Percentiles rank a stretch among this genome's conserved stretches.
These are phyloP conservation scores for Wickerhamomyces silvicola DNA, from an alignment of 805 yeast genomes.

Conservation along the genomic window DNA sequence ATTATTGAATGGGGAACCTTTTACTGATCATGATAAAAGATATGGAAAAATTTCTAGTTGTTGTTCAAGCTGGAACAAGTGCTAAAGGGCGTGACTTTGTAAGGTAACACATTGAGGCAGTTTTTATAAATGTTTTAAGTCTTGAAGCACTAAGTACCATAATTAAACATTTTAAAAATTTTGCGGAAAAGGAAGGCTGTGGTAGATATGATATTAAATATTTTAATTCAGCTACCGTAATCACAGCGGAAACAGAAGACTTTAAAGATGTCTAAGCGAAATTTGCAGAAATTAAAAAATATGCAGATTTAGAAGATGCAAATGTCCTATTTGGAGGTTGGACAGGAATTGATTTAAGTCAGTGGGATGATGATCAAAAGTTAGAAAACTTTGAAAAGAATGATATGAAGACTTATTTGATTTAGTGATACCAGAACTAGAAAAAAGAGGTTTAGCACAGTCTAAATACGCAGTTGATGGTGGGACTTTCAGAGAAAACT, in stretches of 20 bases:
- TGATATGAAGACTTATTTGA: constrained; percentile 33
- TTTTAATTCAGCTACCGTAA: constrained; percentile 29
- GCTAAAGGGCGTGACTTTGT: constrained; percentile 31
- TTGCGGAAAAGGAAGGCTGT: constrained; percentile 24
- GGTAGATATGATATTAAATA: constrained; percentile 28
- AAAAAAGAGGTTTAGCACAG: constrained; percentile 28
- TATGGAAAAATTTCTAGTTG: constrained; percentile 30
- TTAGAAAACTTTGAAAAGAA: constrained; percentile 26
- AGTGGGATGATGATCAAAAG: constrained; percentile 28
- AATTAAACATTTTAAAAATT: constrained; percentile 25
- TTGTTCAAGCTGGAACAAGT: constrained; percentile 36
- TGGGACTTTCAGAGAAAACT: constrained; percentile 11
- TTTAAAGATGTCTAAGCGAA: constrained; percentile 32
- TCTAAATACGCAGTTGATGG: constrained; percentile 31
- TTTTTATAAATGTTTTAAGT: constrained; percentile 25
- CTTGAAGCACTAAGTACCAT: constrained; percentile 16
- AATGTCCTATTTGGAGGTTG: constrained; percentile 35
- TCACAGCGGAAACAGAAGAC: constrained; percentile 29
- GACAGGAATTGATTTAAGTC: constrained; percentile 33
- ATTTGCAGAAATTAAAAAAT: constrained; percentile 21
- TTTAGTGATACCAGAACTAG: constrained; percentile 30
- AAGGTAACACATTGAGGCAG: constrained; percentile 33
- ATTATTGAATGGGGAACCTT: too few relatives aligned
- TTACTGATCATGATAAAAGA: too few relatives aligned
- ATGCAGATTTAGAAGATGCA: constrained; percentile 32